A percentile compares a stretch with the other conserved stretches of the same genome.
Conservation (phyloP, 805 yeast species). For the Pichia pseudocactophila region DNA sequence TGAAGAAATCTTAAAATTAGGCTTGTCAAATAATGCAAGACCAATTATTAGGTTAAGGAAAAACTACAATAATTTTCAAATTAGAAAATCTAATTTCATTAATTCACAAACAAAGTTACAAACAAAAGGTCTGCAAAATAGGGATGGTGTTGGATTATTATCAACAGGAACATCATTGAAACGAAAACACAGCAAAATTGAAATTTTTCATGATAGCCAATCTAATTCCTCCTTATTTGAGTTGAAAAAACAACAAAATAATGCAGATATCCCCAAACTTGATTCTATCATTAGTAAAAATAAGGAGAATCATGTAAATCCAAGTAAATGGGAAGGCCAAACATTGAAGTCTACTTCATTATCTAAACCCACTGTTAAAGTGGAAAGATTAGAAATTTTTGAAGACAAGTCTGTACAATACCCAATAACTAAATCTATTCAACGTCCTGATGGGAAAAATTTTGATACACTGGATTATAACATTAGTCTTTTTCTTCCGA, state of each 20-base stretch:
- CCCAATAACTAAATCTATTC: constrained; percentile 42
- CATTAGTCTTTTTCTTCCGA: constrained; percentile 45
- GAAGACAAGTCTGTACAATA: constrained; percentile 28
- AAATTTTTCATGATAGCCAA: constrained; percentile 12
- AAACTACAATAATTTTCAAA: constrained; percentile 35
- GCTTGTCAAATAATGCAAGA: constrained; percentile 53
- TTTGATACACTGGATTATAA: constrained; percentile 54
- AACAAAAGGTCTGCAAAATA: constrained; percentile 12
- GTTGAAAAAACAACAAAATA: not conserved
- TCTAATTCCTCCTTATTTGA: not conserved
- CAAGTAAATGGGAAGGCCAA: constrained; percentile 61
- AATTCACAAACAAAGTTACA: too few relatives aligned
- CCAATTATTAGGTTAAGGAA: constrained; percentile 44
- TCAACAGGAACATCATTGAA: constrained; percentile 5
- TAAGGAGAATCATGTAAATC: constrained; percentile 53
- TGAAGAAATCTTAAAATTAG: constrained; percentile 46
- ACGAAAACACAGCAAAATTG: constrained; percentile 11
- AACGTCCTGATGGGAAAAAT: constrained; percentile 44
- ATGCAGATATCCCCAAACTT: constrained; percentile 21
- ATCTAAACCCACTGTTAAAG: not conserved
- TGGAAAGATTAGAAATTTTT: constrained; percentile 27
- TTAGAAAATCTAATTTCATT: too few relatives aligned
- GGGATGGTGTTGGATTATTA: constrained; percentile 20
- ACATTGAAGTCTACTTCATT: constrained; percentile 34
- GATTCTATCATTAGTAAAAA: constrained; percentile 41